Base-by-base conservation (phyloP, 208 protist species). In the Leishmania braziliensis region DNA sequence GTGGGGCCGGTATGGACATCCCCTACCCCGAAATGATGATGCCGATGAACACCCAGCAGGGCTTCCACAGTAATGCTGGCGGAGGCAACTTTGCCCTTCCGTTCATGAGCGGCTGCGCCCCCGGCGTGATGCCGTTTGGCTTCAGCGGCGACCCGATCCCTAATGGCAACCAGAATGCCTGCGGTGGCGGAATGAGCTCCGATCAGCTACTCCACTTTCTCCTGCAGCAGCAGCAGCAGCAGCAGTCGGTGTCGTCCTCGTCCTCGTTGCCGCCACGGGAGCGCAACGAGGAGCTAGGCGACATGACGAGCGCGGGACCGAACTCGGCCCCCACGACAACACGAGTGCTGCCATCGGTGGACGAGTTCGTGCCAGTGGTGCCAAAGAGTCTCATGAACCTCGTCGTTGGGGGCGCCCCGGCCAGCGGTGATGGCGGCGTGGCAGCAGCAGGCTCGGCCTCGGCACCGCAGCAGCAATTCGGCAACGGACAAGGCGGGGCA, bases 311-410 rank as follows among this genome's bases (percentile, higher is more conserved):
- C 26, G 8, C 48, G 1, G 51, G 51, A 48, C 50, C 54, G 51
- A 80, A 79, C 75, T 33, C 83, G 12, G 56, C 69, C 51, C 70
- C 83, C 0, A 75, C 84, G 6, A 53, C 77, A 10, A 5, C 74
- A 16, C 79, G 86, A 29, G 66, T 78, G 56, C 82, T 92, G 58
- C 88, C 90, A 0, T 95, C 94, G 9, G 94, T 97, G 8, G 91
- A 92, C 1, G 90, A 95, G 60, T 97, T 97, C 84, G 83, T 92
- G 46, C 89, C 87, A 14, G 80, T 88, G 9, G 84, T 90, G 23
- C 87, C 87, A 10, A 88, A 85, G 5, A 87, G 82, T 69, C 56
- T 91, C 16, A 71, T 89, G 63, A 85, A 54, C 75, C 79, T 86
- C 39, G 81, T 85, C 2, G 79, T 76, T 26, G 81, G 73, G 5